Base-by-base conservation (phyloP, 371 early-diverging fungal genomes). In the Nematocida sp. region DNA sequence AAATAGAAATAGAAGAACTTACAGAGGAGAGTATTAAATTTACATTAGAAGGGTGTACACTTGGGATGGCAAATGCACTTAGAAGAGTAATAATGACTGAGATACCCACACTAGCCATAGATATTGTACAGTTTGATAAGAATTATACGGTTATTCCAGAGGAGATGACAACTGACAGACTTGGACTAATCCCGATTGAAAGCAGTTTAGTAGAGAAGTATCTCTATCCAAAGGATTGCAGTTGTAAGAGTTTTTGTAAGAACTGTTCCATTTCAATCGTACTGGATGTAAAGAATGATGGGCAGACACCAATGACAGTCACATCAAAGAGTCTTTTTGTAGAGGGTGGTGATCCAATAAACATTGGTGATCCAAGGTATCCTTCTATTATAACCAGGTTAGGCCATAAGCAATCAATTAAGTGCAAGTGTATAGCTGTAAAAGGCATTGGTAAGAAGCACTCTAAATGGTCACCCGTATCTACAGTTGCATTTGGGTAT, bases 101-200 rank as follows among this genome's bases (percentile, higher is more conserved):
- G 86, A 94, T 98, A 40, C 96, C 97, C 4, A 96, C 97, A 7
- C 91, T 97, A 89, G 96, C 98, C n/a, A 95, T 99, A 69, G 97
- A 97, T 83, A 90, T 95, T 88, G 95, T 97, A 18, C 92, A 95
- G 86, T 91, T 97, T 81, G 92, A 92, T 72, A 89, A 90, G 23
- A 99, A 99, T 88, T 92, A 94, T 55, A 93, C 95, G 0, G 94
- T 95, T 3, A 90, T 99, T 33, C 92, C 95, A 9, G 98, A 99
- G 88, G 99, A 99, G 87, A 94, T 94, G 85, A 89, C 97, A 80
- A 94, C 96, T 5, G 98, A 99, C 88, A 90, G 99, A 58, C 89
- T 99, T 69, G 98, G 98, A 52, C 90, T 99, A 87, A 92, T 99
- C 39, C 97, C 98, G 3, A 89, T 99, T 45, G 72, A 73, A 84